A percentile compares a stretch with the other conserved stretches of the same genome.
These are phyloP conservation scores for Torulaspora maleeae DNA, from an alignment of 805 yeast species.

Conservation along the genomic window DNA sequence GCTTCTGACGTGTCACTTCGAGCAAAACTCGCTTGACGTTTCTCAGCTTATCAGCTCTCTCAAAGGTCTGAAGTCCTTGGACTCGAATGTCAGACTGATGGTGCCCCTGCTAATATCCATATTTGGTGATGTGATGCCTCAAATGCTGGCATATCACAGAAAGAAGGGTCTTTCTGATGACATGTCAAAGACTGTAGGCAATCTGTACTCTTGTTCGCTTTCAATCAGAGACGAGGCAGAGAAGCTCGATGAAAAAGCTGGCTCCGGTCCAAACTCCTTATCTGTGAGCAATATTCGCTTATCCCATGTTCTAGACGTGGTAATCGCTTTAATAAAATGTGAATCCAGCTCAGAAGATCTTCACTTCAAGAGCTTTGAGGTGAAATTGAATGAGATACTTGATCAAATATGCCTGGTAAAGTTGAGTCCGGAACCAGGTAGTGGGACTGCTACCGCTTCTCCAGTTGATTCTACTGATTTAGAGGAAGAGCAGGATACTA, in stretches of 20 bases:
- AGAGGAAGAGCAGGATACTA: neutral
- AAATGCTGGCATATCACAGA: neutral
- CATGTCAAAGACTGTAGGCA: neutral
- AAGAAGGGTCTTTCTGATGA: neutral
- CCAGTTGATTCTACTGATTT: no score
- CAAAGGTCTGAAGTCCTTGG: neutral
- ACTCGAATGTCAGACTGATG: neutral
- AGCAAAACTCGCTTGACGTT: neutral
- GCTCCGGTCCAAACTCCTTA: neutral
- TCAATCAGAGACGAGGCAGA: neutral
- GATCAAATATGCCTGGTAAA: neutral
- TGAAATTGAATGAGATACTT: neutral
- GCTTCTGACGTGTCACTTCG: neutral
- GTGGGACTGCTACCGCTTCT: no score
- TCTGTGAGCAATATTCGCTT: neutral
- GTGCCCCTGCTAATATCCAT: neutral
- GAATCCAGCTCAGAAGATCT: neutral
- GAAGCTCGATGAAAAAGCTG: neutral
- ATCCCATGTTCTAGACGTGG: neutral
- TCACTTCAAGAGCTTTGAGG: neutral
- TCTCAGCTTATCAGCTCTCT: neutral
- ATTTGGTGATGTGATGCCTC: constrained; percentile 5
- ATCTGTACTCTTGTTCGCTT: constrained; percentile 3
- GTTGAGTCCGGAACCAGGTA: neutral
- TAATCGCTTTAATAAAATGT: neutral